Base-by-base conservation (phyloP, 176 grass and related monocot genomes). In the Zoysia pacifica region DNA sequence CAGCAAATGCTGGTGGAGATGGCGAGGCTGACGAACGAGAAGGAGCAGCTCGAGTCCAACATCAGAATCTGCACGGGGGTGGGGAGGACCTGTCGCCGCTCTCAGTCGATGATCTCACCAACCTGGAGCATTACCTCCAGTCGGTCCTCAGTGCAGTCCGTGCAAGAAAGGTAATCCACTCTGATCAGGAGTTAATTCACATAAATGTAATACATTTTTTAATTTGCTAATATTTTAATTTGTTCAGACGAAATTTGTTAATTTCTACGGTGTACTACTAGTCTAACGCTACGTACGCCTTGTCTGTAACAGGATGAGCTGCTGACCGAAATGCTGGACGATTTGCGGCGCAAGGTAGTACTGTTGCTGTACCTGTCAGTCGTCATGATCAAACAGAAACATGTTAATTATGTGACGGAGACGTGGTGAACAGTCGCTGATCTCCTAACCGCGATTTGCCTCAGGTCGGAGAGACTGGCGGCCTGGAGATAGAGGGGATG, bases 81-180 rank as follows among this genome's bases (percentile, higher is more conserved):
- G 28, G 81, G 51, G 86, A 93, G 28, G 81, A 91, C 68, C 62
- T 82, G 54, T 67, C 78, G n/a, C 72, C 89, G 11, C 40, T 86
- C 0, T 67, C 76, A 6, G 6, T 87, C 53, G 79, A 68, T 64
- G 64, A 91, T 1, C 70, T 91, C 59, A 76, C 44, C 46, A 53
- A 81, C 6, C 85, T 91, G 7, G 84, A 91, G 64, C 79, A 81
- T 37, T 70, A 84, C 20, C 56, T 91, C 15, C 76, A 91, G 63
- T 83, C 75, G 53, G 73, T 76, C 15, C 50, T 84, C 15, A 60
- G 77, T 28, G 87, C 72, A 61, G 70, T 91, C 13, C 84, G 89
- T 79, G 85, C 71, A 85, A 85, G 85, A 61, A 91, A 91, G 89
- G 89, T 91, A 39, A 9, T 36, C 20, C 9, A 11, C 3, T 19